These are phyloP conservation scores for Magnolia changhungtana DNA, from an alignment of 164 flowering plant species.

Conservation along the genomic window DNA sequence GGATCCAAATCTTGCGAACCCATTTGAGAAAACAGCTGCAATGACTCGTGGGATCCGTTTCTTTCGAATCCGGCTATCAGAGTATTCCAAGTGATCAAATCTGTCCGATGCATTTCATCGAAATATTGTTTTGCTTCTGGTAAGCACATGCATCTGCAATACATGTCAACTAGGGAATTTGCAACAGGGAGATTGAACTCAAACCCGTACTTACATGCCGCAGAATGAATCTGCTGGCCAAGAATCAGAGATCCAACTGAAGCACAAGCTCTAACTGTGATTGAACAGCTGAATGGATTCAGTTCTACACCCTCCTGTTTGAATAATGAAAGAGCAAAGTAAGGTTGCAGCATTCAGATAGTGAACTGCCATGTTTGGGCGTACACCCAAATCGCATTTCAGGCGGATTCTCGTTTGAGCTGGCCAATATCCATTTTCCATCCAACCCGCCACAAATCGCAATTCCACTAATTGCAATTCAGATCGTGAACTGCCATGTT, in stretches of 20 bases:
- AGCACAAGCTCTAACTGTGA: constrained; percentile 79
- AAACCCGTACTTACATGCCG: constrained; percentile 50
- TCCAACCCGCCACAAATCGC: background rate
- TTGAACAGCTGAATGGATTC: constrained; percentile 61
- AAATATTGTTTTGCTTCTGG: constrained; percentile 61
- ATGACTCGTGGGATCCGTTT: constrained; percentile 38
- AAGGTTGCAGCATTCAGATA: background rate
- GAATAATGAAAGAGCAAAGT: background rate
- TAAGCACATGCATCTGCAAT: constrained; percentile 55
- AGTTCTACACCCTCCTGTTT: constrained; percentile 60
- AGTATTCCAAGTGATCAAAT: constrained; percentile 86
- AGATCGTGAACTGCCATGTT: background rate
- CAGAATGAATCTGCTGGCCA: constrained; percentile 72
- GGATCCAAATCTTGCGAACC: constrained; percentile 43
- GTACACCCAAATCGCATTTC: background rate
- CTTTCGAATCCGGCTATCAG: constrained; percentile 71
- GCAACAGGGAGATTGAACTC: constrained; percentile 55
- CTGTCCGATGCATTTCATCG: constrained; percentile 47
- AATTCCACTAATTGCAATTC: background rate
- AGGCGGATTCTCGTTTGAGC: background rate
- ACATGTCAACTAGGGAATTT: constrained; percentile 87
- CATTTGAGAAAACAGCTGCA: constrained; percentile 53
- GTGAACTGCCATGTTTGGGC: background rate
- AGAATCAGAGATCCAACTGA: constrained; percentile 35
- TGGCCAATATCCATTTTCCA: background rate